phyloP scores from a whole-genome alignment of 805 yeast genomes.

The Maudiozyma barnettii region DNA sequence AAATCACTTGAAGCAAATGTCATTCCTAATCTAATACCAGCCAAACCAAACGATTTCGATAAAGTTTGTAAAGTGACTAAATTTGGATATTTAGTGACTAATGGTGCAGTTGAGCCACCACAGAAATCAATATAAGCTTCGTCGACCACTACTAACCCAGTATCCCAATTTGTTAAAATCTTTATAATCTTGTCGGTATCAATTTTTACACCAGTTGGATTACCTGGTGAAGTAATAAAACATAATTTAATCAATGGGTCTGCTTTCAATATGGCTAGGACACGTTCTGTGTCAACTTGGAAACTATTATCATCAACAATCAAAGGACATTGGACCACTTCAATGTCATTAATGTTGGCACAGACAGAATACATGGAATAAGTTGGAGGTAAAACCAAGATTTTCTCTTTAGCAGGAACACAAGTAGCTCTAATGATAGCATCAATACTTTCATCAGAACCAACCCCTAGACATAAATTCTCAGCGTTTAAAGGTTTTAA shows the following conservation, averaged over 20 bases:
- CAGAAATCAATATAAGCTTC: constrained; percentile 93
- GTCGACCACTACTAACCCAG: constrained; percentile 77
- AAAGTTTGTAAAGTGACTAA: constrained; percentile 84
- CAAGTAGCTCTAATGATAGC: constrained; percentile 77
- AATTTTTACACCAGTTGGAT: constrained; percentile 76
- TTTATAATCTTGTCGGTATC: constrained; percentile 39
- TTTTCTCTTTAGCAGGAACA: constrained; percentile 70
- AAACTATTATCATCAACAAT: constrained; percentile 45
- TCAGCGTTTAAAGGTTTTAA: constrained; percentile 38
- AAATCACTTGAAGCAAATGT: constrained; percentile 56
- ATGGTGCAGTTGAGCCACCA: constrained; percentile 63
- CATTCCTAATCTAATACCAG: constrained; percentile 86
- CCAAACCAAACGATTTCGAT: constrained; percentile 92
- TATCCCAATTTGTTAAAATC: constrained; percentile 45
- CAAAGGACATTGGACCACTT: constrained; percentile 63
- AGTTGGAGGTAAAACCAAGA: constrained; percentile 87
- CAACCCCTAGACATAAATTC: constrained; percentile 88
- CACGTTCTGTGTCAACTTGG: constrained; percentile 48
- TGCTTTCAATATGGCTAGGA: constrained; percentile 39
- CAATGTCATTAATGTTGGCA: constrained; percentile 84
- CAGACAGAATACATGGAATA: constrained; percentile 95
- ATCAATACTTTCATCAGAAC: constrained; percentile 94
- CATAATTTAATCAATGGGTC: constrained; percentile 65
- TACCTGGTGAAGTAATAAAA: constrained; percentile 92
- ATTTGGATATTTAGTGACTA: constrained; percentile 74